Percentiles rank a stretch among this genome's conserved stretches.
Conservation (phyloP, 257 asterid species). For the Lantana camara region DNA sequence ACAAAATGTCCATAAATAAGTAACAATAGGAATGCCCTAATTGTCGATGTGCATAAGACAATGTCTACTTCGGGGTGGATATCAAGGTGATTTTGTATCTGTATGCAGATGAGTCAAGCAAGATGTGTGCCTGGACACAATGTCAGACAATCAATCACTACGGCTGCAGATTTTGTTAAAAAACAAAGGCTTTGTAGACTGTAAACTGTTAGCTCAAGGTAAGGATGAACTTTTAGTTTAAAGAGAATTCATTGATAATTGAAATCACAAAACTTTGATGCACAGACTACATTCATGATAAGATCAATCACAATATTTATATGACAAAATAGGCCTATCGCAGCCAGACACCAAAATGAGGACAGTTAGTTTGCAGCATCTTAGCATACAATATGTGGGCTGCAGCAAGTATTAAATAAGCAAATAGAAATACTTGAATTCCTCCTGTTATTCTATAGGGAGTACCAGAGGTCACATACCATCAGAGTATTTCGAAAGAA, state of each 20-base stretch:
- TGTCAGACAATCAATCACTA: slow-evolving; percentile 7
- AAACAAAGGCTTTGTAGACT: too few relatives aligned
- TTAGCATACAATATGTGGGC: background rate
- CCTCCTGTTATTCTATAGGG: slow-evolving; percentile 2
- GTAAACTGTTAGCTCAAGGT: too few relatives aligned
- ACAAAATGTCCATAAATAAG: slow-evolving; percentile 9
- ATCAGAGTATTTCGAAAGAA: slow-evolving; percentile 88
- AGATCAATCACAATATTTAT: background rate
- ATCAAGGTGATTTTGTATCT: slow-evolving; percentile 14
- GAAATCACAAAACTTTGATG: slow-evolving; percentile 9
- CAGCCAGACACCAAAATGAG: slow-evolving; percentile 6
- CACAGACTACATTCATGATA: slow-evolving; percentile 2
- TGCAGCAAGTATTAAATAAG: slow-evolving; percentile 18
- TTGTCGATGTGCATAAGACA: slow-evolving; percentile 9
- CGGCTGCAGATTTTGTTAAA: background rate
- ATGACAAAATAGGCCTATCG: slow-evolving; percentile 10
- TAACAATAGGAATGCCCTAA: slow-evolving; percentile 1
- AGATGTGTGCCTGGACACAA: background rate
- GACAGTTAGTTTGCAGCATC: slow-evolving; percentile 9
- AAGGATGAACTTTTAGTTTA: background rate
- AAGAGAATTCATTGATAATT: background rate
- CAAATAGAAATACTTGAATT: slow-evolving; percentile 7
- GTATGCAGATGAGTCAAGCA: background rate
- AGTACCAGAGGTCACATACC: slow-evolving; percentile 45
- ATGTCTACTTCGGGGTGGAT: slow-evolving; percentile 2